Evolutionary conservation across 106 monocot species (phyloP).

Genomic region (Platanthera guangdongensis): DNA sequence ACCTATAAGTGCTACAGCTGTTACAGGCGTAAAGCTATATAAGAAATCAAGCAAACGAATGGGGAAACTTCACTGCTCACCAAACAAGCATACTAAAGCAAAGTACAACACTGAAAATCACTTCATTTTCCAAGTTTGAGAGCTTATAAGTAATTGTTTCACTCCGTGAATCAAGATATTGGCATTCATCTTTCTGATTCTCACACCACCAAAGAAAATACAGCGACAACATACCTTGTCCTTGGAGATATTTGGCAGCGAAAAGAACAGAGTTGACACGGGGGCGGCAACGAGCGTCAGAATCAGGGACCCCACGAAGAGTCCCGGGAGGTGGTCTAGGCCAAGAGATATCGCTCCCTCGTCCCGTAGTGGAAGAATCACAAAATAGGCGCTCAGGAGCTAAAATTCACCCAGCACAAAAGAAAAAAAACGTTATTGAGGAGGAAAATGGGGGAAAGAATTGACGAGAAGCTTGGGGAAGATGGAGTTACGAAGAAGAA

Average conservation of each 20-base stretch:
- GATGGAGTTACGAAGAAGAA: conserved; percentile 80
- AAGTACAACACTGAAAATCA: not conserved
- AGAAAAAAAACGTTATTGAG: not conserved
- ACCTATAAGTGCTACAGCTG: too few species aligned
- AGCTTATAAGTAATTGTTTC: not conserved
- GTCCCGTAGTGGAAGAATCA: conserved; percentile 78
- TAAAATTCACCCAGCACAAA: not conserved
- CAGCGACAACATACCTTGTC: conserved; percentile 28
- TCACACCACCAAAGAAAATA: not conserved
- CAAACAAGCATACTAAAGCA: too few species aligned
- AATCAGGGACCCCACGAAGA: conserved; percentile 73
- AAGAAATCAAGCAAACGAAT: too few species aligned
- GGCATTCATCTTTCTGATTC: not conserved
- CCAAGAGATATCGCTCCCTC: conserved; percentile 92
- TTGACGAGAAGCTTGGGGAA: not conserved
- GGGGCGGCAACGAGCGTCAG: conserved; percentile 79
- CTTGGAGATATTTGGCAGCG: conserved; percentile 70
- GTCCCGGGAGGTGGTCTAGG: conserved; percentile 47
- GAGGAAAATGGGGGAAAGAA: not conserved
- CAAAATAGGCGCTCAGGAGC: conserved; percentile 79
- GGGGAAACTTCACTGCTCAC: too few species aligned
- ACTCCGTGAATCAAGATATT: not conserved
- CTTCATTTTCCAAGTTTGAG: not conserved
- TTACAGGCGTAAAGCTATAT: too few species aligned
- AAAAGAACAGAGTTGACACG: conserved; percentile 69